Conservation (phyloP, 108 stramenopile species). For the Discostella pseudostelligera region DNA sequence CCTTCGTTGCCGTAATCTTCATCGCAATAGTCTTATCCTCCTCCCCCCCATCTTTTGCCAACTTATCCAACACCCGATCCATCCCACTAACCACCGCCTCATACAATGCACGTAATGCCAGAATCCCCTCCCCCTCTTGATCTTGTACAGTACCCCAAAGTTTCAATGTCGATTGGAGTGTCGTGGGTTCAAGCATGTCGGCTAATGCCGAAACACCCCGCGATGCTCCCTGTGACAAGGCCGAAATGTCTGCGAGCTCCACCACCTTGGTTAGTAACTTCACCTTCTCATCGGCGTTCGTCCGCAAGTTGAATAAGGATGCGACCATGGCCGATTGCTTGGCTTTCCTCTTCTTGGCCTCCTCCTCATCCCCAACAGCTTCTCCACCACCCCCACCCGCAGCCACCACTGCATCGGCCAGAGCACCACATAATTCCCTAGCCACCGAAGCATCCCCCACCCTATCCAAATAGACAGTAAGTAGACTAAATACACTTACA, state of each 20-base stretch:
- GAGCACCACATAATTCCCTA: slow-evolving; percentile 21
- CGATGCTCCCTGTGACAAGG: slow-evolving; percentile 36
- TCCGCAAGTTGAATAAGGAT: slow-evolving; percentile 77
- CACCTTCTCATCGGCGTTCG: slow-evolving; percentile 59
- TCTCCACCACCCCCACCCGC: slow-evolving; percentile 18
- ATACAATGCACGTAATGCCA: slow-evolving; percentile 52
- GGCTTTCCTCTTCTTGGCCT: slow-evolving; percentile 11
- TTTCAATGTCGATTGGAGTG: slow-evolving; percentile 25
- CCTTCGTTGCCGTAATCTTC: slow-evolving; percentile 34
- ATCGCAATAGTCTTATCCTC: slow-evolving; percentile 12
- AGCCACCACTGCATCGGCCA: slow-evolving; percentile 50
- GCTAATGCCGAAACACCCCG: slow-evolving; percentile 45
- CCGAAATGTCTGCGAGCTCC: slow-evolving; percentile 41
- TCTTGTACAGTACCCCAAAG: slow-evolving; percentile 35
- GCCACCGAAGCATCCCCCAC: slow-evolving; percentile 31
- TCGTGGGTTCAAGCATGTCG: slow-evolving; percentile 45
- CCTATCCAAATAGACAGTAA: slow-evolving; percentile 70
- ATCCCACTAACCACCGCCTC: slow-evolving; percentile 50
- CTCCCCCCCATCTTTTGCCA: slow-evolving; percentile 15
- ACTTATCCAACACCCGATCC: slow-evolving; percentile 31
- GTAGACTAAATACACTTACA: slow-evolving; percentile 60
- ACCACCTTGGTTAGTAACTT: slow-evolving; percentile 62
- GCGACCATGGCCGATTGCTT: slow-evolving; percentile 44
- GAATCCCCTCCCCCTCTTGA: background rate
- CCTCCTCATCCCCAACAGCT: slow-evolving; percentile 5